Base-by-base conservation (phyloP, 148 eudicot genomes). In the Rhododendron ovatum region DNA sequence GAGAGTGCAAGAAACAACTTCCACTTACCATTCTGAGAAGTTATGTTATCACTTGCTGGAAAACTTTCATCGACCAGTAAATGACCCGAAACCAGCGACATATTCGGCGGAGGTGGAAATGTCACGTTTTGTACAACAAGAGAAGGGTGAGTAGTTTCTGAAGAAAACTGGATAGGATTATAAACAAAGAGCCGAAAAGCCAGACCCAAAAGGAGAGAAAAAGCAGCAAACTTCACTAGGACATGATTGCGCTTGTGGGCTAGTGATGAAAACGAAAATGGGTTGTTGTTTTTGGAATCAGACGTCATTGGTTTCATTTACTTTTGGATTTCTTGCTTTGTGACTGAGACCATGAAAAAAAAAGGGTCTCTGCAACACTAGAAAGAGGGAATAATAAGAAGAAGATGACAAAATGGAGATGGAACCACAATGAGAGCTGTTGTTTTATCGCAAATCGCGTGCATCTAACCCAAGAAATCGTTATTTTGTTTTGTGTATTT, bases 151-250 rank as follows among this genome's bases (percentile, higher is more conserved):
- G 78, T 22, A 83, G 47, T 41, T 77, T 84, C 79, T 17, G 94
- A 85, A 8, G 89, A 84, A 69, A 84, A 87, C 37, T 91, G 91
- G 24, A 91, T 9, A 73, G 91, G 89, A 78, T 83, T 89, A 1
- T 93, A 91, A 81, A 90, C 89, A 45, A 90, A 88, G 15, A 96
- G 80, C 51, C 88, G 91, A 87, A 90, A 90, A 30, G 92, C 90
- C 45, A 95, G 53, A 53, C 93, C 97, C 81, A 94, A 37, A 4
- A 93, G 61, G 81, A 94, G 87, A 84, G 89, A 88, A 26, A 89
- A 80, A 78, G 90, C 86, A 14, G 82, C 88, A 86, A 95, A 84
- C 71, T 94, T 95, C 26, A 92, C 87, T 74, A 91, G 79, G 22
- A 87, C 43, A 10, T 89, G 90, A 53, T 84, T 89, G 30, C 87